Conservation (phyloP, 1,284 basidiomycete genomes). For the Leccinum fallax region DNA sequence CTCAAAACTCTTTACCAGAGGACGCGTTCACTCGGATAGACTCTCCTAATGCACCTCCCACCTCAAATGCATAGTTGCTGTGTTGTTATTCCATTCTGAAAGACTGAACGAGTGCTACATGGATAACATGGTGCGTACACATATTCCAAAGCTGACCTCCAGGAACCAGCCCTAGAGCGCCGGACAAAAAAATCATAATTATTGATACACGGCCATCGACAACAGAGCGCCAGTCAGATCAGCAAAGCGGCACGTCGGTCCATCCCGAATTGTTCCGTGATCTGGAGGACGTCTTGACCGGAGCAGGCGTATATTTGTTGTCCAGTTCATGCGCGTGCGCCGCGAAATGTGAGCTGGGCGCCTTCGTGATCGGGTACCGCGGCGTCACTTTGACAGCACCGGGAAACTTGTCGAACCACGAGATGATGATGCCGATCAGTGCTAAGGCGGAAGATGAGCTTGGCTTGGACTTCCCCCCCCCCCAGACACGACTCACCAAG, state of each 20-base stretch:
- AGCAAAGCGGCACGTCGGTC: conserved; percentile 29
- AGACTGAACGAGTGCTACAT: conserved; percentile 15
- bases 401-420: conserved; percentile 34
- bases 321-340: conserved; percentile 29
- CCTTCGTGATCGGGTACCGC: conserved; percentile 34
- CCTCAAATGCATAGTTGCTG: conserved; percentile 20
- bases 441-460: conserved; percentile 12
- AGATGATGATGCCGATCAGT: conserved; percentile 24
- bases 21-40: conserved; percentile 23
- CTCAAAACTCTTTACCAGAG: conserved; percentile 32
- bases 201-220: background rate
- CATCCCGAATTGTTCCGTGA: conserved; percentile 19
- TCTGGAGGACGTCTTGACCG: conserved; percentile 12
- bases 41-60: background rate
- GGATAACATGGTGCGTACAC: conserved; percentile 2
- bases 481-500: conserved; percentile 22
- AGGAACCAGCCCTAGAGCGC: conserved; percentile 16
- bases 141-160: background rate
- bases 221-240: background rate
- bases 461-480: background rate
- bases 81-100: conserved; percentile 1
- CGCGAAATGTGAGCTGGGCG: conserved; percentile 32
- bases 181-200: background rate
- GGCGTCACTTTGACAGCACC: conserved; percentile 28
- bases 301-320: conserved; percentile 20